Conservation (phyloP, 2,329 filamentous ascomycete species). For the Teratosphaeriaceae sp. region DNA sequence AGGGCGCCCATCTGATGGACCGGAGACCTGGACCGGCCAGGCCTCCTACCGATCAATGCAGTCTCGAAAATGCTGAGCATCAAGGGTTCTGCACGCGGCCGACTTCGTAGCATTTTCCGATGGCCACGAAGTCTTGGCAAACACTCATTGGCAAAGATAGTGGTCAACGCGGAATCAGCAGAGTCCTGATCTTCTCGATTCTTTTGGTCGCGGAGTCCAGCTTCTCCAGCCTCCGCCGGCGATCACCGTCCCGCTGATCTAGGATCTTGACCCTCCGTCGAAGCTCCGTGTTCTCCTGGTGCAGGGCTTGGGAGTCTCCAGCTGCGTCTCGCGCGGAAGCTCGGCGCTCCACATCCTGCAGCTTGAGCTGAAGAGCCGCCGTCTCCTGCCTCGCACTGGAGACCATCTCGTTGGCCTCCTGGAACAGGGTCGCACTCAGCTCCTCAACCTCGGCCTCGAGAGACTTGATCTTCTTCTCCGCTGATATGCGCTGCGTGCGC, state of each 20-base stretch:
- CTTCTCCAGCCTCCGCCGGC: slow-evolving; percentile 59
- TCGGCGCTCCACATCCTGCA: slow-evolving; percentile 60
- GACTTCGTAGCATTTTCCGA: too few relatives aligned
- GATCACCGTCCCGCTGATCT: slow-evolving; percentile 58
- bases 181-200: slow-evolving; percentile 61
- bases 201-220: slow-evolving; percentile 64
- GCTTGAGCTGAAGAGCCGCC: slow-evolving; percentile 63
- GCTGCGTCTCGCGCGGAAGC: slow-evolving; percentile 48
- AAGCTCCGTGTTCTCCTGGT: slow-evolving; percentile 61
- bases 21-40: too few relatives aligned
- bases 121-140: too few relatives aligned
- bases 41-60: too few relatives aligned
- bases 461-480: slow-evolving; percentile 60
- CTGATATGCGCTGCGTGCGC: slow-evolving; percentile 58
- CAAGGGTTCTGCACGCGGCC: too few relatives aligned
- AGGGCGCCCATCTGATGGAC: too few relatives aligned
- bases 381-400: slow-evolving; percentile 65
- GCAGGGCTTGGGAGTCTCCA: slow-evolving; percentile 50
- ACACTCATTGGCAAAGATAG: too few relatives aligned
- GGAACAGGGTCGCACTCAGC: slow-evolving; percentile 66
- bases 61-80: too few relatives aligned
- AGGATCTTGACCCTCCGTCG: slow-evolving; percentile 64
- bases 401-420: slow-evolving; percentile 85
- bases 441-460: slow-evolving; percentile 72
- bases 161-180: slow-evolving; percentile 46